Evolutionary conservation across 352 stramenopile species (phyloP).

Genomic region (Phytophthora ramorum): DNA sequence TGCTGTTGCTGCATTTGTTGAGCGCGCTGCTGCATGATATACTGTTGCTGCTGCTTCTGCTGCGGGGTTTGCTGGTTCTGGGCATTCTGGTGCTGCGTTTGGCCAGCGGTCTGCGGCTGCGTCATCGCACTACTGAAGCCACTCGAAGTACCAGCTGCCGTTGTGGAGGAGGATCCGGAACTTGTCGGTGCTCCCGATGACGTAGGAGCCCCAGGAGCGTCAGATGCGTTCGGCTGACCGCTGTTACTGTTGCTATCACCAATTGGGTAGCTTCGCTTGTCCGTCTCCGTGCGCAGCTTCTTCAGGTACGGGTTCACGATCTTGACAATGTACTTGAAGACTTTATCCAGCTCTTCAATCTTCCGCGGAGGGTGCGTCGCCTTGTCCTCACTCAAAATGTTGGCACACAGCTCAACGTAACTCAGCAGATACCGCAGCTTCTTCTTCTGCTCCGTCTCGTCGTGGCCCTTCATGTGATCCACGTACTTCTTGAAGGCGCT

Average conservation of each 20-base stretch:
- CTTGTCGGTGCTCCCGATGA: constrained; percentile 16
- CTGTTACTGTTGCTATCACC: constrained; percentile 23
- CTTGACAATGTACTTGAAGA: constrained; percentile 92
- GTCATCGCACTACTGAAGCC: constrained; percentile 34
- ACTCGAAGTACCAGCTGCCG: constrained; percentile 15
- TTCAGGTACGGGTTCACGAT: constrained; percentile 90
- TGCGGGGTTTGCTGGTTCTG: constrained; percentile 45
- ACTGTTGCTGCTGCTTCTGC: constrained; percentile 56
- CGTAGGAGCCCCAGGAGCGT: constrained; percentile 5
- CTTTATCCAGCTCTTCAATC: constrained; percentile 86
- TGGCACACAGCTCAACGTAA: constrained; percentile 86
- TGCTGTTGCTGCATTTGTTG: constrained; percentile 67
- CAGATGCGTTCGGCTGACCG: constrained; percentile 21
- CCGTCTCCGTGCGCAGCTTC: constrained; percentile 86
- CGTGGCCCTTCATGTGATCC: constrained; percentile 89
- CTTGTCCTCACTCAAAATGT: constrained; percentile 80
- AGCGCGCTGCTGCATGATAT: constrained; percentile 58
- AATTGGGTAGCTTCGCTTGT: constrained; percentile 58
- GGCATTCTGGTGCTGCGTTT: constrained; percentile 29
- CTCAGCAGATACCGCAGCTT: constrained; percentile 86
- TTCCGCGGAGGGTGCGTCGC: constrained; percentile 71
- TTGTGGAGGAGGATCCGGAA: constrained; percentile 17
- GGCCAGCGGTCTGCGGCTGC: constrained; percentile 23
- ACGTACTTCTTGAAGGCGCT: constrained; percentile 90
- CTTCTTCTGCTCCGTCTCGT: constrained; percentile 90